Evolutionary conservation across 2,329 filamentous ascomycete species (phyloP), one percentile per base, ranked within the genome.

Genomic region (Lecanicillium sp.): DNA sequence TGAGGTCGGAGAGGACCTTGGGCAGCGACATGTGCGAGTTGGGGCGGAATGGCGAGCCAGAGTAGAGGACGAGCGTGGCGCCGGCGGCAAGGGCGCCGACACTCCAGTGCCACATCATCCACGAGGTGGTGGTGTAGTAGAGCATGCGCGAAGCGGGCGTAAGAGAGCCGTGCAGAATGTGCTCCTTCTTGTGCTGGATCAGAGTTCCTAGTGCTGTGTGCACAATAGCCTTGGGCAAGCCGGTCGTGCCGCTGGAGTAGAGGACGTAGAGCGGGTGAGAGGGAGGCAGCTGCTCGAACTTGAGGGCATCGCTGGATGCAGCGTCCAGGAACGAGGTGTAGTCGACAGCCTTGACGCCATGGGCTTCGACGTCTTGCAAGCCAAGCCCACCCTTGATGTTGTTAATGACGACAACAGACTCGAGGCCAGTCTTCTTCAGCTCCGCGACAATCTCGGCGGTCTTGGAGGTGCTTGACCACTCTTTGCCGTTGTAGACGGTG

Each of bases 31-130:
- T 72, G 52, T 90, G 76, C 37, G 84, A 84, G 41, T 83, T 70
- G 0, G 84, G 85, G 35, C 74, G 73, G 67, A 96, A 96, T 0
- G 92, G 92, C 0, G 86, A 94, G 34, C 92, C 92, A 38, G 94
- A 86, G 61, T 95, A 98, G 4, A 96, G 71, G 15, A 96, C 73
- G 11, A 96, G 68, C 0, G 86, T 90, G 9, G 85, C 76, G 38
- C 90, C 90, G 20, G 78, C 80, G 9, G 89, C 85, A 4, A 96
- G 77, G 5, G 82, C 86, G 1, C 86, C 90, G 15, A 95, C 75
- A 29, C 89, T 80, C 89, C 90, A 96, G 58, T 96, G 90, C 88
- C 89, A 95, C 90, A 96, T 96, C 89, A 98, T 96, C 92, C 89
- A 95, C 0, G 87, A 94, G 9, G 83, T 88, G 4, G 89, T 95